Evolutionary conservation across 306 rosid genomes (phyloP).

Genomic region (Boehmeria nivea): DNA sequence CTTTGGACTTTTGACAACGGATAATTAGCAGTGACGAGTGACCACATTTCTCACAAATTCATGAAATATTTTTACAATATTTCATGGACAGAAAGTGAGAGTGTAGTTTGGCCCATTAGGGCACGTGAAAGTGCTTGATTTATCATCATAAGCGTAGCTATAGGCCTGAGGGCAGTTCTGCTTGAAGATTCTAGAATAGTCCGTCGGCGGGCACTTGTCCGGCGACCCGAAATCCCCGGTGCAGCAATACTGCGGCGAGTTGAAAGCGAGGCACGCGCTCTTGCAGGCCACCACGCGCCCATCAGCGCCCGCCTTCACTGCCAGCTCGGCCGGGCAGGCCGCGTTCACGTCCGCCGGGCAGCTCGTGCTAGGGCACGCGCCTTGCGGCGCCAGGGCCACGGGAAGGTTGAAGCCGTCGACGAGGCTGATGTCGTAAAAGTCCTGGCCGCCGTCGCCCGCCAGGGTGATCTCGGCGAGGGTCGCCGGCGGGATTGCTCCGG

Average conservation of each 20-base stretch:
- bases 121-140: conserved; percentile 47
- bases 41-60: no score
- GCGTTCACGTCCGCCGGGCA: conserved; percentile 35
- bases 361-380: conserved; percentile 26
- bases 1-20: no score
- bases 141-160: conserved; percentile 60
- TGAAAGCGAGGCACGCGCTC: conserved; percentile 58
- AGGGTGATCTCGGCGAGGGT: conserved; percentile 31
- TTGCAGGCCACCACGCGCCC: conserved; percentile 51
- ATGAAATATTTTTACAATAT: no score
- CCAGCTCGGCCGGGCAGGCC: conserved; percentile 31
- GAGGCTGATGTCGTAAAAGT: conserved; percentile 57
- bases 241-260: conserved; percentile 50
- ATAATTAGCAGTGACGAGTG: no score
- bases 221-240: conserved; percentile 9
- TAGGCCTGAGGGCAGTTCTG: conserved; percentile 57
- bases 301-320: not conserved
- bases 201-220: conserved; percentile 37
- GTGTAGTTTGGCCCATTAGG: conserved; percentile 32
- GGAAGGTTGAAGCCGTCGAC: conserved; percentile 74
- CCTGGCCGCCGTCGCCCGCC: conserved; percentile 16
- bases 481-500: conserved; percentile 48
- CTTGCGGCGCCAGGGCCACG: conserved; percentile 33
- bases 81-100: conserved; percentile 58
- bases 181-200: conserved; percentile 40